These are phyloP conservation scores for Fabrea salina DNA, from an alignment of 169 alveolate genomes.

Conservation along the genomic window DNA sequence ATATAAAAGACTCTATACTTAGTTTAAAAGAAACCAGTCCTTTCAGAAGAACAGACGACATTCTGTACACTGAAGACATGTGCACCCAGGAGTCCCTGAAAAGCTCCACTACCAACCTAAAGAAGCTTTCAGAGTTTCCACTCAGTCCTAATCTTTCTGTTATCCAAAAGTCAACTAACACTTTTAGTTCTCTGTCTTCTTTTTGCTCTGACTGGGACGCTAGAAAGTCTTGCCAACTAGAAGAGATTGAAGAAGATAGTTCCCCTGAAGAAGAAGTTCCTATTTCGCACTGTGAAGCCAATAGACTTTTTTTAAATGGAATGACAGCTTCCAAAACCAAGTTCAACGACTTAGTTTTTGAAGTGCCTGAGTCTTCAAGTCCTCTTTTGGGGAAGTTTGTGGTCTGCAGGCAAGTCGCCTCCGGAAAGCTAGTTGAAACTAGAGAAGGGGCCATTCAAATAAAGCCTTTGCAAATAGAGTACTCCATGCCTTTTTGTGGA, in stretches of 20 bases:
- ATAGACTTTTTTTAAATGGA: constrained; percentile 20
- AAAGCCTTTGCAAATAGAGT: not conserved
- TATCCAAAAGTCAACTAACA: too few species aligned
- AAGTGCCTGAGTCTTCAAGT: not conserved
- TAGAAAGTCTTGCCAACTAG: too few species aligned
- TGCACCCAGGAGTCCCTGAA: too few species aligned
- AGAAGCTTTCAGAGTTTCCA: too few species aligned
- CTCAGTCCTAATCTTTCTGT: too few species aligned
- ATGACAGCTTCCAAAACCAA: constrained; percentile 11
- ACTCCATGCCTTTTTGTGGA: not conserved
- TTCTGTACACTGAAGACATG: too few species aligned
- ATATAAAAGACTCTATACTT: too few species aligned
- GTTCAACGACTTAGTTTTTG: not conserved
- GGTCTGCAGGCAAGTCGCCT: not conserved
- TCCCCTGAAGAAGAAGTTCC: constrained; percentile 32
- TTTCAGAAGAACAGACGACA: too few species aligned
- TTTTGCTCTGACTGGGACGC: too few species aligned
- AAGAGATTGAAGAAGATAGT: constrained; percentile 5
- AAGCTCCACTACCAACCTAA: too few species aligned
- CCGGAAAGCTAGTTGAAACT: not conserved
- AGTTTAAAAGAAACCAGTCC: too few species aligned
- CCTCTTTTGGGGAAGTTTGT: constrained; percentile 22
- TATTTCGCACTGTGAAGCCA: not conserved
- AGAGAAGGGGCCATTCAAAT: not conserved
- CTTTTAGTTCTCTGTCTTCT: too few species aligned